Base-by-base conservation (phyloP, 768 basidiomycete genomes). In the Paxillus ammoniavirescens region DNA sequence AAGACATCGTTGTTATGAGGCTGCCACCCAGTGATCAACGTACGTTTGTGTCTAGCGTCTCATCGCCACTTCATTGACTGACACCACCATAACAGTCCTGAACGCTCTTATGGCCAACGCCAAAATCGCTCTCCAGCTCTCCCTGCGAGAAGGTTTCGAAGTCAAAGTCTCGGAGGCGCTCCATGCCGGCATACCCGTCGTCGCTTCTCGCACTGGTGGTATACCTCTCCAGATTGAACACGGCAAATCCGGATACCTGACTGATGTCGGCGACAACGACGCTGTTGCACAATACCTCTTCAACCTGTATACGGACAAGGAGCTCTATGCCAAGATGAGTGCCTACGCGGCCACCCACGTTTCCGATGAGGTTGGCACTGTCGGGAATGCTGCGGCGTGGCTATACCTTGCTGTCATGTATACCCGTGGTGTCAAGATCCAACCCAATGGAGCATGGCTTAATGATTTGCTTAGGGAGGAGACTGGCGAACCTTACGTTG, bases 131-230 rank as follows among this genome's bases (percentile, higher is more conserved):
- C 81, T 93, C 46, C 95, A 98, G 70, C 83, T 98, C 42, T 93
- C 91, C 48, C 87, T 89, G 42, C 87, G 93, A 53, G 95, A 98
- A 74, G 95, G 95, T 28, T 98, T 97, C 73, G 95, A 98, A 66
- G 92, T 98, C 73, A 98, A 98, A 71, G 93, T 95, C 47, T 93
- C 92, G 44, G 92, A 96, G 73, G 92, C 91, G n/a, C 78, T 98
- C 49, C 91, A 95, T 71, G 84, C 91, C 30, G 89, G 89, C 55
- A 89, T 89, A 58, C 93, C 93, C 31, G 79, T 95, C 64, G 81
- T 98, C 62, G 91, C 91, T 8, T 86, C 79, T 48, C 78, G 78
- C 53, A 95, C 95, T 4, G 95, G 95, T 54, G 94, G 94, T 61
- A 96, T 98, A 65, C 95, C 95, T 40, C 83, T 97, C 44, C 95